These are phyloP conservation scores for Ballota nigra DNA, from an alignment of 257 asterid species.

Conservation along the genomic window DNA sequence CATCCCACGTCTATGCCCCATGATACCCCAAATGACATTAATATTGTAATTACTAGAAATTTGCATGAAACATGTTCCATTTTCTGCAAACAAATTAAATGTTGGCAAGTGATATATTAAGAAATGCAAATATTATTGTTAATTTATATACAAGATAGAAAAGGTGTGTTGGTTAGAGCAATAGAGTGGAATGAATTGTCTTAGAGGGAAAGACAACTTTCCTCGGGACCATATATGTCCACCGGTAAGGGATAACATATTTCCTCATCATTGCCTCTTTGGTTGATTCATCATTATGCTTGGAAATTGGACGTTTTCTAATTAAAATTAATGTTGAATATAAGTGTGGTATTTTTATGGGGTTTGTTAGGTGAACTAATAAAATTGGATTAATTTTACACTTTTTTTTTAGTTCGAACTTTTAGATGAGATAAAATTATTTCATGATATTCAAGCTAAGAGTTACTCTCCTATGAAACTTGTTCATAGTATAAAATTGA, in stretches of 20 bases:
- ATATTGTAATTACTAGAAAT: slow-evolving; percentile 9
- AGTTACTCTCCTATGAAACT: too few relatives aligned
- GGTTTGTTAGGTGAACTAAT: background rate
- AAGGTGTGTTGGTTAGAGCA: slow-evolving; percentile 18
- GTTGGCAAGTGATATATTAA: background rate
- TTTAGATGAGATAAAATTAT: too few relatives aligned
- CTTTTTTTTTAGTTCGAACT: too few relatives aligned
- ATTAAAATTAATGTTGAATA: background rate
- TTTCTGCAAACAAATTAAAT: background rate
- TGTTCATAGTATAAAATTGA: too few relatives aligned
- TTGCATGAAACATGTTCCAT: slow-evolving; percentile 18
- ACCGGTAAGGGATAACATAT: background rate
- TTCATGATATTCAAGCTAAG: too few relatives aligned
- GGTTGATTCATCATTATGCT: slow-evolving; percentile 14
- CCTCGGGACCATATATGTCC: background rate
- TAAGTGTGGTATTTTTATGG: background rate
- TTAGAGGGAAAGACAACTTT: slow-evolving; percentile 33
- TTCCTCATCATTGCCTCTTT: slow-evolving; percentile 24
- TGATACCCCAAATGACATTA: background rate
- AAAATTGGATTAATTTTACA: too few relatives aligned
- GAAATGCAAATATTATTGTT: background rate
- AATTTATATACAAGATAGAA: background rate
- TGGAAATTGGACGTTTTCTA: background rate
- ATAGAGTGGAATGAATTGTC: slow-evolving; percentile 17
- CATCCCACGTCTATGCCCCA: slow-evolving; percentile 34